Percentiles rank a stretch among this genome's conserved stretches.
Conservation (phyloP, 306 rosid species). For the Oemleria cerasiformis region DNA sequence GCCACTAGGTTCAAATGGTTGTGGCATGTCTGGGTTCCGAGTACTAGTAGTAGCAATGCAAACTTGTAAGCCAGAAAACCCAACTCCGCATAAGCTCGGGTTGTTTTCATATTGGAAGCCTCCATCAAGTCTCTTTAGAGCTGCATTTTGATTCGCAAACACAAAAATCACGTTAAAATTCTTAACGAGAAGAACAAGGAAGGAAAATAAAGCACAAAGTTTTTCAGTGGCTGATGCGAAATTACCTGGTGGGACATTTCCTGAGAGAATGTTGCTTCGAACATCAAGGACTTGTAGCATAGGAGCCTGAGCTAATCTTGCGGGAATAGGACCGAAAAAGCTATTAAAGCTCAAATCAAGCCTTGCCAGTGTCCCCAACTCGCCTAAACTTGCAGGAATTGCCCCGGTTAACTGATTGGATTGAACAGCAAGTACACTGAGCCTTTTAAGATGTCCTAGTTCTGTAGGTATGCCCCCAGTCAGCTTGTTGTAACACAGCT, state of each 20-base stretch:
- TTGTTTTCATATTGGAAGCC: constrained; percentile 68
- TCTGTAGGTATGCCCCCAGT: constrained; percentile 69
- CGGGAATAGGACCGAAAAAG: constrained; percentile 78
- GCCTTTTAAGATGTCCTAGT: constrained; percentile 51
- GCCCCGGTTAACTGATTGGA: constrained; percentile 66
- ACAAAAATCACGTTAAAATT: constrained; percentile 8
- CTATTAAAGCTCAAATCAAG: constrained; percentile 75
- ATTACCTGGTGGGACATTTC: constrained; percentile 69
- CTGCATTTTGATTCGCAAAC: constrained; percentile 38
- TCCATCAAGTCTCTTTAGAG: constrained; percentile 45
- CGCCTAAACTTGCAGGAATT: constrained; percentile 89
- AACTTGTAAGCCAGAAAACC: constrained; percentile 44
- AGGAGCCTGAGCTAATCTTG: constrained; percentile 55
- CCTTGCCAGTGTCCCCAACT: constrained; percentile 44
- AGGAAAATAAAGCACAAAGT: constrained; percentile 9
- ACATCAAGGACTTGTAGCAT: constrained; percentile 55
- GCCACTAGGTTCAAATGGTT: constrained; percentile 59
- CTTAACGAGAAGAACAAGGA: not conserved
- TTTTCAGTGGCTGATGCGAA: not conserved
- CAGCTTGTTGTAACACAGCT: constrained; percentile 77
- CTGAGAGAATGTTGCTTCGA: constrained; percentile 73
- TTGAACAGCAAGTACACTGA: constrained; percentile 71
- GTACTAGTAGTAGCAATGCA: constrained; percentile 37
- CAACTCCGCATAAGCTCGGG: constrained; percentile 68
- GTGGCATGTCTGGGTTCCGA: constrained; percentile 58